Evolutionary conservation across 371 early-diverging fungal genomes (phyloP), one percentile per base, ranked within the genome.

Genomic region (Mortierella sp.): DNA sequence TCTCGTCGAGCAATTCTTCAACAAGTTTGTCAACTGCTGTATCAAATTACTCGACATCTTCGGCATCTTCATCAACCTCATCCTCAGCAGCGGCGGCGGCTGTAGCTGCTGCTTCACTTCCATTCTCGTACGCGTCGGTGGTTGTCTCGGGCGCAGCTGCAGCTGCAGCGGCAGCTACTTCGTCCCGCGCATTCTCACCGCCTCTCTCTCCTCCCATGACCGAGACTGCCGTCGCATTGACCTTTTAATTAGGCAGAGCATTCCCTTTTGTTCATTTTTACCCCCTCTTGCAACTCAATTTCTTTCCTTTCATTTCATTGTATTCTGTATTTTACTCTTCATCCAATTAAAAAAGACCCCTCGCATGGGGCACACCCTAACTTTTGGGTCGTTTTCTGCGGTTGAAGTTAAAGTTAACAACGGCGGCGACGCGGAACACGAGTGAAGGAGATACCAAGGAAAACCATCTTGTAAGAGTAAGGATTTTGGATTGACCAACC

Each of bases 111-210:
- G 58, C 78, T 3, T 54, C 75, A 3, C 56, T 77, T 41, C 84
- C 81, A 8, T 77, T 84, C 71, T 78, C 81, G 32, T 84, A 84
- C 56, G 84, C 84, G 5, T 80, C 84, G 3, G 84, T 84, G 3
- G 84, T 83, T 21, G 84, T 80, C 5, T 83, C 84, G 11, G 84
- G 84, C 14, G 80, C 80, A 7, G 72, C 81, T 12, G 81, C 84
- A 11, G 71, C 74, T 3, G 84, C 80, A 24, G 80, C 80, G 2
- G 72, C 81, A 5, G 76, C 70, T 49, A 78, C 78, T 5, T 68
- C 74, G 46, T 77, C 77, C 2, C 81, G 81, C 21, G 70, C 78
- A 0, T 84, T 84, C 43, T 76, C 78, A 0, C 80, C 80, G 16
- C 80, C 80, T 4, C 14, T 80, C 49, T 58, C 80, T 6, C 68